phyloP scores from a whole-genome alignment of 2,329 filamentous ascomycete genomes.

The Tolypocladium capitatum region DNA sequence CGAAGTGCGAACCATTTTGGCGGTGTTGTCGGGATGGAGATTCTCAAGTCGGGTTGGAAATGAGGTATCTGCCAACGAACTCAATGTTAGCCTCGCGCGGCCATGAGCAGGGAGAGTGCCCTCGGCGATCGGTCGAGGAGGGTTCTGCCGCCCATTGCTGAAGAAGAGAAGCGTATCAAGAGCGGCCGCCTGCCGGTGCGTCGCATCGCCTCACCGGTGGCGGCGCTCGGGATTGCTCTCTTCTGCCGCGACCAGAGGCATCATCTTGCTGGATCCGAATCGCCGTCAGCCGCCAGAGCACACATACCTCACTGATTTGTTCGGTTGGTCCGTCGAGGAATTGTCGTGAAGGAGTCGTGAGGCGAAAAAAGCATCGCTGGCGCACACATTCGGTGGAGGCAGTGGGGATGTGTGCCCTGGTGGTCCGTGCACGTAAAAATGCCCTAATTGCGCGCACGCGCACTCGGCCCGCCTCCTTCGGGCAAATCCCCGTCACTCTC shows the following conservation, averaged over 20 bases:
- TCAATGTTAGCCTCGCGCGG: constrained; percentile 48
- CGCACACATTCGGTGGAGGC: neutral
- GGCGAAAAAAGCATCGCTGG: constrained; percentile 4
- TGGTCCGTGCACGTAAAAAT: constrained; percentile 30
- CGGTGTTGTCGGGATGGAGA: constrained; percentile 49
- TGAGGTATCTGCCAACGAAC: constrained; percentile 48
- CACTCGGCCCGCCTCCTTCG: constrained; percentile 20
- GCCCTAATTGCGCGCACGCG: constrained; percentile 24
- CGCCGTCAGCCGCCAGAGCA: constrained; percentile 13
- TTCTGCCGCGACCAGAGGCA: constrained; percentile 40
- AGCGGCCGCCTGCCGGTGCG: constrained; percentile 3
- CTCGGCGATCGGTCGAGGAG: constrained; percentile 40
- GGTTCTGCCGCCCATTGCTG: constrained; percentile 59
- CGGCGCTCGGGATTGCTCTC: constrained; percentile 43
- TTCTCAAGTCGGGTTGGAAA: constrained; percentile 61
- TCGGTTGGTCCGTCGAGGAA: neutral
- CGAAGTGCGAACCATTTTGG: constrained; percentile 97
- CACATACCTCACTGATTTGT: constrained; percentile 30
- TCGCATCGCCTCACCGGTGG: constrained; percentile 8
- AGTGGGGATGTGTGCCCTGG: constrained; percentile 21
- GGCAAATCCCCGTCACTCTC: constrained; percentile 22
- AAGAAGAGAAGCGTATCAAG: constrained; percentile 51
- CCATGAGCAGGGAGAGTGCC: constrained; percentile 58
- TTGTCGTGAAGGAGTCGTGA: neutral
- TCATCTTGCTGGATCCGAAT: constrained; percentile 23